phyloP scores from a whole-genome alignment of 208 protist species.

The Crithidia acanthocephali region DNA sequence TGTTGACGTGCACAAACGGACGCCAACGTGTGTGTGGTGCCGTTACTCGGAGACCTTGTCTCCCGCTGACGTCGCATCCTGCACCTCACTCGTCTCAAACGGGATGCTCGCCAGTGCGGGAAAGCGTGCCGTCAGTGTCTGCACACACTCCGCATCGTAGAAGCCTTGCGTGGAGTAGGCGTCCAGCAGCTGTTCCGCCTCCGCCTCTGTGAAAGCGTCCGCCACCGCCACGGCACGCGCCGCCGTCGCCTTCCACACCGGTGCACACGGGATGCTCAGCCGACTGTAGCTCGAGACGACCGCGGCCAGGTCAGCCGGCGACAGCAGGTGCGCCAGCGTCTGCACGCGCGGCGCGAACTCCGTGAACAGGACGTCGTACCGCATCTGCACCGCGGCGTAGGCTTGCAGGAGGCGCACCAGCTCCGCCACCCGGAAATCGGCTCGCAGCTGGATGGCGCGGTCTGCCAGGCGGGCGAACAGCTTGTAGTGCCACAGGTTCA shows the following conservation, averaged over 20 bases:
- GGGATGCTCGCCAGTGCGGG: conserved; percentile 31
- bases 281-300: conserved; percentile 59
- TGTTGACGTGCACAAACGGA: too few species aligned
- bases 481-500: conserved; percentile 89
- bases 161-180: conserved; percentile 39
- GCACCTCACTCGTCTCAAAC: neutral
- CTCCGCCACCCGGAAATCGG: conserved; percentile 53
- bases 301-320: conserved; percentile 40
- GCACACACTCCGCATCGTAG: conserved; percentile 29
- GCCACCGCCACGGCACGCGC: conserved; percentile 36
- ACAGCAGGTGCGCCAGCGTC: conserved; percentile 59
- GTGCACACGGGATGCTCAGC: conserved; percentile 42
- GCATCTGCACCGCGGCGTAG: conserved; percentile 80
- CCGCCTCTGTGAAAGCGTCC: conserved; percentile 42
- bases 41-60: too few species aligned
- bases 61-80: too few species aligned
- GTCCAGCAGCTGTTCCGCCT: conserved; percentile 36
- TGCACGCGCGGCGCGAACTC: conserved; percentile 75
- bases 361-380: conserved; percentile 74
- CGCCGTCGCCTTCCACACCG: conserved; percentile 57
- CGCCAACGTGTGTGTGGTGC: too few species aligned
- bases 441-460: conserved; percentile 67
- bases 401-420: conserved; percentile 53
- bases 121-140: conserved; percentile 36
- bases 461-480: conserved; percentile 84